A percentile compares a stretch with the other conserved stretches of the same genome.
phyloP scores from a whole-genome alignment of 345 rosid species.

The Carallia pectinifolia region DNA sequence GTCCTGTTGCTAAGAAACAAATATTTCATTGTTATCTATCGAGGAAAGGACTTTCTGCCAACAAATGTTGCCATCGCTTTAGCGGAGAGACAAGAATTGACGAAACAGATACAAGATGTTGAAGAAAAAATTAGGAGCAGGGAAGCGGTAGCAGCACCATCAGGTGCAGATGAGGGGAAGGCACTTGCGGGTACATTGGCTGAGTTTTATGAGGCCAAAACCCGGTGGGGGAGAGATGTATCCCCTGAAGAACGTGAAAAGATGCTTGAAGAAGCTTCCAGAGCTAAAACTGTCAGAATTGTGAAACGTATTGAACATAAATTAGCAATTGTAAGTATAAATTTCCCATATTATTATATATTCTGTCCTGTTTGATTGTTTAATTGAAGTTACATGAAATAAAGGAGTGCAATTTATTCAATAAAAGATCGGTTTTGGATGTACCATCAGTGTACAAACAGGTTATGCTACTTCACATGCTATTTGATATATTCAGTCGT shows the following conservation, averaged over 20 bases:
- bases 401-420: neutral
- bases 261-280: conserved; percentile 88
- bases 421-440: neutral
- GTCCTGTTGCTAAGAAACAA: conserved; percentile 90
- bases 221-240: conserved; percentile 85
- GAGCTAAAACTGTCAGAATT: conserved; percentile 57
- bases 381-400: neutral
- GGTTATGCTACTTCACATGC: neutral
- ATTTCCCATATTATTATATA: neutral
- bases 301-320: conserved; percentile 78
- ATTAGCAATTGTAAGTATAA: conserved; percentile 64
- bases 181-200: conserved; percentile 89
- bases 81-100: conserved; percentile 75
- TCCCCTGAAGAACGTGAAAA: conserved; percentile 75
- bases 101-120: conserved; percentile 73
- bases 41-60: conserved; percentile 98
- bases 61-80: conserved; percentile 76
- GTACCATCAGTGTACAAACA: neutral
- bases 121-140: conserved; percentile 70
- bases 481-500: neutral
- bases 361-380: neutral
- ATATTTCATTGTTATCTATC: conserved; percentile 85
- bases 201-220: conserved; percentile 96
- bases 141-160: conserved; percentile 45
- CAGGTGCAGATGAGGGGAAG: conserved; percentile 48